Conservation (phyloP, 2,329 filamentous ascomycete genomes). For the Penicillium sp. region DNA sequence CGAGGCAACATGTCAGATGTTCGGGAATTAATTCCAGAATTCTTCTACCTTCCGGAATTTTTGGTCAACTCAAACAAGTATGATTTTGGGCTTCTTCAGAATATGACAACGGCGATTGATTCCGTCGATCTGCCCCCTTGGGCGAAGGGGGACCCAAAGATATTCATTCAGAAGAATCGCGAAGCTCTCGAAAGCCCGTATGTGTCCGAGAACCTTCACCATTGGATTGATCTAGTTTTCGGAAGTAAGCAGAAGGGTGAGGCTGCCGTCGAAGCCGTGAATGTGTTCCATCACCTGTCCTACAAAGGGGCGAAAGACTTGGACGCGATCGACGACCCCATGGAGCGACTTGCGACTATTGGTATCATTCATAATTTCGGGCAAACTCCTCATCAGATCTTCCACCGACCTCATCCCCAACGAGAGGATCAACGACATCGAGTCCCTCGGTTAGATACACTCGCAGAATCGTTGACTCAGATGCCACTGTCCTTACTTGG, state of each 20-base stretch:
- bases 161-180: constrained; percentile 93
- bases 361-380: constrained; percentile 98
- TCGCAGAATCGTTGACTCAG: constrained; percentile 67
- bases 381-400: constrained; percentile 93
- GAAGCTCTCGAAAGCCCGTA: constrained; percentile 91
- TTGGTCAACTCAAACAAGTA: constrained; percentile 90
- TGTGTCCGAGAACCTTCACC: constrained; percentile 80
- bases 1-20: constrained; percentile 89
- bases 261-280: constrained; percentile 80
- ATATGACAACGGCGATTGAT: constrained; percentile 71
- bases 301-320: constrained; percentile 91
- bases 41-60: constrained; percentile 95
- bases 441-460: constrained; percentile 66
- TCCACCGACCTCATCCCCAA: constrained; percentile 71
- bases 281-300: constrained; percentile 93
- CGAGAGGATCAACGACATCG: constrained; percentile 63
- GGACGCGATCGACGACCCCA: constrained; percentile 80
- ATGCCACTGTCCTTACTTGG: constrained; percentile 71
- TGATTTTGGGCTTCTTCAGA: constrained; percentile 84
- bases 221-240: constrained; percentile 95
- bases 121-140: constrained; percentile 86
- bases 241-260: constrained; percentile 91
- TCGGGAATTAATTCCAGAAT: constrained; percentile 89
- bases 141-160: constrained; percentile 92
- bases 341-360: constrained; percentile 81